These are phyloP conservation scores for Spongispora temasekensis DNA, from an alignment of 1,284 basidiomycete species.

Conservation along the genomic window DNA sequence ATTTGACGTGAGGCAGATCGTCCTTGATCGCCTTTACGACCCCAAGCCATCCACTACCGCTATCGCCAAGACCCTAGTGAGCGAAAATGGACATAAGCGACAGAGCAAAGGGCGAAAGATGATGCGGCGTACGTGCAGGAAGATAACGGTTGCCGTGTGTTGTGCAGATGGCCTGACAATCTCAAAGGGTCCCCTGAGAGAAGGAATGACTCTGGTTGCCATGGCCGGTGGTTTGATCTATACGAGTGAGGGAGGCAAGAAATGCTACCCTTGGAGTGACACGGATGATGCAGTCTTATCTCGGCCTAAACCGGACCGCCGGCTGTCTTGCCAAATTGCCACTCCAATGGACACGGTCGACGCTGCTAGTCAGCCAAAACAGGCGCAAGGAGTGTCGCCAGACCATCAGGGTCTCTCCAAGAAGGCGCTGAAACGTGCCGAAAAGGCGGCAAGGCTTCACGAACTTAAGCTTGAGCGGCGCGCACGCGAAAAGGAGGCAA, in stretches of 20 bases:
- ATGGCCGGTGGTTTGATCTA: constrained; percentile 11
- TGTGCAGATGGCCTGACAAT: constrained; percentile 54
- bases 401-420: constrained; percentile 60
- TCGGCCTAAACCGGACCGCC: constrained; percentile 29
- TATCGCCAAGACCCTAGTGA: constrained; percentile 70
- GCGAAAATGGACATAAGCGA: constrained; percentile 5
- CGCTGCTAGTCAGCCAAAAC: constrained; percentile 10
- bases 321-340: constrained; percentile 9
- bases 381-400: constrained; percentile 13
- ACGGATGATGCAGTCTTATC: too few relatives aligned
- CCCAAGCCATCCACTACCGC: constrained; percentile 76
- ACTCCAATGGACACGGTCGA: constrained; percentile 20
- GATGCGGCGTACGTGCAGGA: constrained; percentile 69
- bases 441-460: constrained; percentile 64
- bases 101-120: constrained; percentile 6
- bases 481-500: constrained; percentile 70
- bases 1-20: constrained; percentile 75
- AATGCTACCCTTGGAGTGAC: too few relatives aligned
- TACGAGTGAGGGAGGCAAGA: too few relatives aligned
- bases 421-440: constrained; percentile 77
- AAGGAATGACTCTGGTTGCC: constrained; percentile 28
- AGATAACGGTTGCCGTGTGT: constrained; percentile 88
- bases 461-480: constrained; percentile 76
- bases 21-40: constrained; percentile 69
- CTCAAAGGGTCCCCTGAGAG: constrained; percentile 40